These are phyloP conservation scores for Xylariaceae sp. DNA, from an alignment of 2,329 filamentous ascomycete genomes.

Conservation along the genomic window DNA sequence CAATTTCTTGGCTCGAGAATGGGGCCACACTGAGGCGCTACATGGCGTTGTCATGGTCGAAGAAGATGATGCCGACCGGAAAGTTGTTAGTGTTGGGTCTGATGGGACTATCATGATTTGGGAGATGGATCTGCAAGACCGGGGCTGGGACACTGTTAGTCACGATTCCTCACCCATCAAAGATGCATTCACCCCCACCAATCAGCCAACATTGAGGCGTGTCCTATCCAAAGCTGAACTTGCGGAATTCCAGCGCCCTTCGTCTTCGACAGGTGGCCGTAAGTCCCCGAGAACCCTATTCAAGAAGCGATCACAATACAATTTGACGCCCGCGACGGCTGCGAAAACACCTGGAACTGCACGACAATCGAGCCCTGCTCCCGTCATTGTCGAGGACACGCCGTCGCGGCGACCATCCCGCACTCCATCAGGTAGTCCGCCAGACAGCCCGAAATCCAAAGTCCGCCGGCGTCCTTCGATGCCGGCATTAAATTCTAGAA, in stretches of 20 bases:
- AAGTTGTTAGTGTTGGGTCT: constrained; percentile 67
- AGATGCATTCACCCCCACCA: constrained; percentile 40
- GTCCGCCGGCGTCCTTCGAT: constrained; percentile 50
- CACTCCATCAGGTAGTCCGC: constrained; percentile 43
- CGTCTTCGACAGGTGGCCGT: constrained; percentile 38
- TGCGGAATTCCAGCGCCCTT: constrained; percentile 64
- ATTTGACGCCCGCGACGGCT: constrained; percentile 34
- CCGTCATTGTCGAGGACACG: constrained; percentile 40
- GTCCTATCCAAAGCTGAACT: constrained; percentile 85
- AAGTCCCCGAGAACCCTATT: constrained; percentile 50
- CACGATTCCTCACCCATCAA: constrained; percentile 53
- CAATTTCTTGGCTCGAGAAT: constrained; percentile 76
- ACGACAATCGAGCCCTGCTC: constrained; percentile 39
- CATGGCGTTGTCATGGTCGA: constrained; percentile 74
- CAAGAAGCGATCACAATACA: constrained; percentile 50
- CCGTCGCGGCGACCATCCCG: constrained; percentile 43
- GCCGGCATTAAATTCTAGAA: constrained; percentile 45
- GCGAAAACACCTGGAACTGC: constrained; percentile 37
- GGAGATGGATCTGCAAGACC: constrained; percentile 50
- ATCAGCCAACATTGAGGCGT: constrained; percentile 70
- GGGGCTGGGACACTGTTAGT: constrained; percentile 36
- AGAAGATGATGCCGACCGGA: constrained; percentile 48
- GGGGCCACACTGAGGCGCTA: constrained; percentile 91
- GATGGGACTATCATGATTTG: constrained; percentile 84
- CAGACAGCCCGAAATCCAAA: constrained; percentile 44